Evolutionary conservation across 2,329 filamentous ascomycete species (phyloP), one percentile per base, ranked within the genome.

Genomic region (Alternaria angustiovoidea): DNA sequence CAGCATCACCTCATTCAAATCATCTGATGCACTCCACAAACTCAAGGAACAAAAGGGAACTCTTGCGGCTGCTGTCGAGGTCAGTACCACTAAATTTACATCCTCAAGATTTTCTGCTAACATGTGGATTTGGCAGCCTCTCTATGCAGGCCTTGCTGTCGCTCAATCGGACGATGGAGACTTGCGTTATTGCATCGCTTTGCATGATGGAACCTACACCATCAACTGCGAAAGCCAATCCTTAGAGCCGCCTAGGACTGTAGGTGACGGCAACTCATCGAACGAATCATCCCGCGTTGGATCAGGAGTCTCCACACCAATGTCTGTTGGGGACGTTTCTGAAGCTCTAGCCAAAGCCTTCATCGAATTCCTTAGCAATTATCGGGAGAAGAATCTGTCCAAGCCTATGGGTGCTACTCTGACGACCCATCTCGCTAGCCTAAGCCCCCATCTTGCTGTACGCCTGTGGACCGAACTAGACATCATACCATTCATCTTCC

Each of bases 391-490:
- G 12, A 89, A 93, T 73, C 80, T 88, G 57, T 87, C 87, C 80
- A 95, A 94, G 77, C 90, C 93, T 67, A 83, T 93, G 20, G 91
- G 91, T 7, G 86, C 87, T 20, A 91, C 91, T n/a, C 80, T 94
- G 54, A 88, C 90, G 1, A 79, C 82, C 9, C 82, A 84, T 4
- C 78, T 92, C 54, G 82, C 86, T 44, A 79, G 85, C 9, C 81
- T 87, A 69, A 90, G 87, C 69, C 90, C 91, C 1, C 80, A 80
- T 5, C 82, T 94, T 1, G 90, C 89, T 67, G 88, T 90, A 0
- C 87, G 87, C 34, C 83, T 95, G 4, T 95, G 92, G 92, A 79
- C 87, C 3, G 89, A 93, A 62, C 81, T 94, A 36, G 92, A 95
- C 72, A 87, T 94, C 57, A 86, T 94, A 3, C 89, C 91, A 1